Percentiles rank a stretch among this genome's conserved stretches.
Conservation (phyloP, 2,329 filamentous ascomycete species). For the Phoma sp. region DNA sequence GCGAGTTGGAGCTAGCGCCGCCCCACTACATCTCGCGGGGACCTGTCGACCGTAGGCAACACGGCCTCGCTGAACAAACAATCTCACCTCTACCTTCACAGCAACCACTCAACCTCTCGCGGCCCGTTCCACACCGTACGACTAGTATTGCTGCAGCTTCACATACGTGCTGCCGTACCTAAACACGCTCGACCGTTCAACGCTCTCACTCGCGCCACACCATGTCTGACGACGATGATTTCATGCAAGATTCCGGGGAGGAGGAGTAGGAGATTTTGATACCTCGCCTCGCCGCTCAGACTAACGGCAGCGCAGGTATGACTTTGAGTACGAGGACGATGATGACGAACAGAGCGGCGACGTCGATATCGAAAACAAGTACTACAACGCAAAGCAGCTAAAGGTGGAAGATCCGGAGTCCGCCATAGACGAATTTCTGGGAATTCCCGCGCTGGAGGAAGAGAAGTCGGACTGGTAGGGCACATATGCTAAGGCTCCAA, state of each 20-base stretch:
- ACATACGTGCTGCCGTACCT: neutral
- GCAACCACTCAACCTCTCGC: slow-evolving; percentile 2
- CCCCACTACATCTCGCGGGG: slow-evolving; percentile 9
- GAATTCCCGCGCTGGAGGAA: slow-evolving; percentile 79
- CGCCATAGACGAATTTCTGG: slow-evolving; percentile 91
- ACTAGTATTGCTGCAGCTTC: slow-evolving; percentile 3
- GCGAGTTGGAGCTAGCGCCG: slow-evolving; percentile 17
- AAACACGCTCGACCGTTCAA: neutral
- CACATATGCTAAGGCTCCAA: neutral
- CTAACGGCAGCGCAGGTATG: slow-evolving; percentile 65
- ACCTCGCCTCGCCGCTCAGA: neutral
- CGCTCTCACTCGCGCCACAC: slow-evolving; percentile 29
- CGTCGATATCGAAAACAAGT: slow-evolving; percentile 98
- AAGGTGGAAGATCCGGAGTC: slow-evolving; percentile 86
- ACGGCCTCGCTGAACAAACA: slow-evolving; percentile 25
- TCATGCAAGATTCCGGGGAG: slow-evolving; percentile 91
- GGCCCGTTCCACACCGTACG: neutral
- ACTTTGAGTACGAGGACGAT: slow-evolving; percentile 97
- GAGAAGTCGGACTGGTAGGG: slow-evolving; percentile 91
- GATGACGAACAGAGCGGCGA: slow-evolving; percentile 88
- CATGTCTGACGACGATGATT: slow-evolving; percentile 88
- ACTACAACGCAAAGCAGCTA: slow-evolving; percentile 99
- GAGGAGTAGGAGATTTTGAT: slow-evolving; percentile 69
- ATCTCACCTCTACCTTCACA: slow-evolving; percentile 15
- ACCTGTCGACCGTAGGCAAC: slow-evolving; percentile 26